phyloP scores from a whole-genome alignment of 2,329 filamentous ascomycete species.

The Aspergillus ochraceus region DNA sequence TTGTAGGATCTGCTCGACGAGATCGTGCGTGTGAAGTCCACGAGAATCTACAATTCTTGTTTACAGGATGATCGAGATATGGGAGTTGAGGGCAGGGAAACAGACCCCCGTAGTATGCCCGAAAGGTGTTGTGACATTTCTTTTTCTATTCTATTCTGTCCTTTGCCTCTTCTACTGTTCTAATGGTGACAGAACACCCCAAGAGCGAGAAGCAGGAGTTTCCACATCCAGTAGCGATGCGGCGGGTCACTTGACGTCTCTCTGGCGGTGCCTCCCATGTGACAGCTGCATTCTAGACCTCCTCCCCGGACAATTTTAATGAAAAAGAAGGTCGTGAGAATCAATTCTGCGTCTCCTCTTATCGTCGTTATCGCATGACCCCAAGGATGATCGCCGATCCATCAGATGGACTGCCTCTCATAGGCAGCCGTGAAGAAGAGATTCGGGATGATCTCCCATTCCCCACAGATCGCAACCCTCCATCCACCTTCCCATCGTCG shows the following conservation, averaged over 20 bases:
- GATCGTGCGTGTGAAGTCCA: background rate
- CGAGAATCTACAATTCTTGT: background rate
- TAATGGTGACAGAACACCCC: background rate
- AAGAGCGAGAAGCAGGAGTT: background rate
- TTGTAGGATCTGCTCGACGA: background rate
- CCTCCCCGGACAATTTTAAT: background rate
- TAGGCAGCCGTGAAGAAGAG: background rate
- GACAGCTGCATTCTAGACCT: slow-evolving; percentile 5
- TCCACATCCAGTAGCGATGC: slow-evolving; percentile 2
- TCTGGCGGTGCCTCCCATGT: slow-evolving; percentile 5
- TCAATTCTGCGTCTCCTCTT: background rate
- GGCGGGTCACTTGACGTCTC: slow-evolving; percentile 6
- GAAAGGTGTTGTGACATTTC: background rate
- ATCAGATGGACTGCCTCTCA: background rate
- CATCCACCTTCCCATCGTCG: background rate
- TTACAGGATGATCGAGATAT: background rate
- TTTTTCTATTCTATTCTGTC: background rate
- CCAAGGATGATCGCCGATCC: background rate
- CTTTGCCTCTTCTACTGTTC: background rate
- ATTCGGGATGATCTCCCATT: background rate
- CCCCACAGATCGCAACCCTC: background rate
- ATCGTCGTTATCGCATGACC: background rate
- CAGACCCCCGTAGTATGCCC: background rate
- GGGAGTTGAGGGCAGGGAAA: background rate
- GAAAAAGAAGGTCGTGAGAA: background rate